Percentiles rank a stretch among this genome's conserved stretches.
phyloP scores from a whole-genome alignment of 1,139 yeast species.

The Zygosaccharomyces pseudobailii region DNA sequence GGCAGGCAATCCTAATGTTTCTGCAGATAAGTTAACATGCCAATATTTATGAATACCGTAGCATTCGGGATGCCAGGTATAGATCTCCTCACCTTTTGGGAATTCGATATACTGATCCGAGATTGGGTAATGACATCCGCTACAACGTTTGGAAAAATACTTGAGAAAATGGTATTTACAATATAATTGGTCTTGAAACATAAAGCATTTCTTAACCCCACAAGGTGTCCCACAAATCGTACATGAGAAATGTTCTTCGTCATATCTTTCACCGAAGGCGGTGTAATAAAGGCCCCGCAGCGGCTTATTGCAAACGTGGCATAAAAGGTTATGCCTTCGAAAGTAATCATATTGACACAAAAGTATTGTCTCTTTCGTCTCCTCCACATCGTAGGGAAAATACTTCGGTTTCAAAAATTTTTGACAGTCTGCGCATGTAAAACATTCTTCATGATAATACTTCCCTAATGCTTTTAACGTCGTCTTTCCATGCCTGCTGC shows the following conservation, averaged over 20 bases:
- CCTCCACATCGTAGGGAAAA: conserved; percentile 42
- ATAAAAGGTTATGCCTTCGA: conserved; percentile 72
- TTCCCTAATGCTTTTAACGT: conserved; percentile 71
- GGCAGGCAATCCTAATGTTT: conserved; percentile 52
- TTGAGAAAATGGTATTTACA: conserved; percentile 91
- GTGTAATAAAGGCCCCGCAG: conserved; percentile 91
- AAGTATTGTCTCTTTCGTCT: conserved; percentile 52
- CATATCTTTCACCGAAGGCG: conserved; percentile 88
- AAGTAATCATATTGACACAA: conserved; percentile 93
- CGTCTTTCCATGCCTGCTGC: conserved; percentile 40
- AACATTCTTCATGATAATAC: conserved; percentile 83
- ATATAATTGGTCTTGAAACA: conserved; percentile 74
- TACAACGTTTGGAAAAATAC: conserved; percentile 81
- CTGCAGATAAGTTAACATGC: conserved; percentile 79
- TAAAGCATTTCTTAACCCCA: conserved; percentile 90
- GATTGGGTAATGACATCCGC: conserved; percentile 88
- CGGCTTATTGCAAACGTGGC: conserved; percentile 80
- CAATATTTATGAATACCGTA: conserved; percentile 96
- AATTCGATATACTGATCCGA: conserved; percentile 92
- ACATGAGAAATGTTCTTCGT: conserved; percentile 92
- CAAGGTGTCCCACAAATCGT: conserved; percentile 82
- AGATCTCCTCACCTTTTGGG: conserved; percentile 86
- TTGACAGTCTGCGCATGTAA: conserved; percentile 78
- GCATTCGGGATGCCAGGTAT: conserved; percentile 99
- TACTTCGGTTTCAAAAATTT: conserved; percentile 55